Base-by-base conservation (phyloP, 257 asterid genomes). In the Solanum virginianum region DNA sequence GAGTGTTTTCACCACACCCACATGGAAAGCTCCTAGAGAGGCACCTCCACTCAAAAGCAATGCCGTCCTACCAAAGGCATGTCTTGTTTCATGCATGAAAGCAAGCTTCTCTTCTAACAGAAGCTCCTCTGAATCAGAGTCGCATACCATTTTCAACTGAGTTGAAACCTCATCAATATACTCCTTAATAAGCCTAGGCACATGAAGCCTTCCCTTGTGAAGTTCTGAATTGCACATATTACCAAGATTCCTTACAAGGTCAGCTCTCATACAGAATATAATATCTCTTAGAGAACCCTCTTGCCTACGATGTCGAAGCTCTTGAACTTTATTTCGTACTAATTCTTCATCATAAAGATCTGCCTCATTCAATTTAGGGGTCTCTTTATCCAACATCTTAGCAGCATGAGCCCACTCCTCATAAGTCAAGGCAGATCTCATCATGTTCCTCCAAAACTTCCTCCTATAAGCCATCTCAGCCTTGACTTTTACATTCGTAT, bases 341-440 rank as follows among this genome's bases (percentile, higher is more conserved):
- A 94, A 95, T 63, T 94, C 98, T 71, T 87, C 98, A 16, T 94
- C 98, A 20, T 93, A 94, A 13, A 94, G 95, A 88, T 92, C 89
- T 2, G 93, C 75, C 75, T 94, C 97, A 26, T 91, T 93, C 94
- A 90, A 83, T 83, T 83, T 93, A 49, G 82, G 93, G 9, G 96
- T 91, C 85, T 94, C 98, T 54, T 89, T 94, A 79, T 94, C 98
- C 66, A 93, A 80, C 98, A 94, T 94, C 82, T 90, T 93, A 45
- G 98, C 98, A 36, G 97, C 97, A 84, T 94, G 98, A 70, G 97
- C 95, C 97, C 97, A 94, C 87, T 94, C 98, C 79, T 94, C 98
- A 54, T 94, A 94, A 8, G 92, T 94, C 32, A 94, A 87, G 15
- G 98, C 98, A 36, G 92, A 88, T 54, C 93, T 90, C 97, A 93